Evolutionary conservation across 2,329 filamentous ascomycete species (phyloP).

Genomic region (Thielaviopsis cerberus): DNA sequence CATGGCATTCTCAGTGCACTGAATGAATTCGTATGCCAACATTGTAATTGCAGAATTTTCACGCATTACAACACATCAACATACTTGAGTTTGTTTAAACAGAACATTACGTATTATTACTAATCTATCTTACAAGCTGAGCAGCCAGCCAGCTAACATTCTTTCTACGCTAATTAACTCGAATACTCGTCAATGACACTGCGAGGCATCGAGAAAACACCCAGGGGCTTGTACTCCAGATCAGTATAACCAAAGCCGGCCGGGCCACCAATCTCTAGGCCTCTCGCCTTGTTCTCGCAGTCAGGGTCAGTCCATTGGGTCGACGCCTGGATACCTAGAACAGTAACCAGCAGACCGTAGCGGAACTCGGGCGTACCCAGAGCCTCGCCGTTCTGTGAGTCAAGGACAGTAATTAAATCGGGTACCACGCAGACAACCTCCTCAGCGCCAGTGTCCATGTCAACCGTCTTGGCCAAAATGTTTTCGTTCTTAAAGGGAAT

Average conservation of each 20-base stretch:
- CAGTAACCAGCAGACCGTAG: constrained; percentile 32
- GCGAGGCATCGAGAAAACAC: constrained; percentile 28
- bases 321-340: constrained; percentile 28
- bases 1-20: too few species aligned
- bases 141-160: not conserved
- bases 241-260: constrained; percentile 29
- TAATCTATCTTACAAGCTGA: not conserved
- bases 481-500: constrained; percentile 62
- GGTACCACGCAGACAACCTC: constrained; percentile 34
- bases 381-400: constrained; percentile 36
- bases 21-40: too few species aligned
- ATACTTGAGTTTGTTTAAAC: too few species aligned
- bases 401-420: constrained; percentile 36
- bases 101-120: not conserved
- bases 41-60: too few species aligned
- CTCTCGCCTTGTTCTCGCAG: constrained; percentile 21
- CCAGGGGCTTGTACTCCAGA: constrained; percentile 28
- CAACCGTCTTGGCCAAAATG: constrained; percentile 34
- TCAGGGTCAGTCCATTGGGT: constrained; percentile 23
- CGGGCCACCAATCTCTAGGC: constrained; percentile 31
- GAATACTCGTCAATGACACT: constrained; percentile 36
- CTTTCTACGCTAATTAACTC: not conserved
- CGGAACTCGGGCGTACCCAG: constrained; percentile 38
- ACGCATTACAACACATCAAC: too few species aligned
- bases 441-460: constrained; percentile 5